phyloP scores from a whole-genome alignment of 1,284 basidiomycete genomes.

The Ustilago hordei region DNA sequence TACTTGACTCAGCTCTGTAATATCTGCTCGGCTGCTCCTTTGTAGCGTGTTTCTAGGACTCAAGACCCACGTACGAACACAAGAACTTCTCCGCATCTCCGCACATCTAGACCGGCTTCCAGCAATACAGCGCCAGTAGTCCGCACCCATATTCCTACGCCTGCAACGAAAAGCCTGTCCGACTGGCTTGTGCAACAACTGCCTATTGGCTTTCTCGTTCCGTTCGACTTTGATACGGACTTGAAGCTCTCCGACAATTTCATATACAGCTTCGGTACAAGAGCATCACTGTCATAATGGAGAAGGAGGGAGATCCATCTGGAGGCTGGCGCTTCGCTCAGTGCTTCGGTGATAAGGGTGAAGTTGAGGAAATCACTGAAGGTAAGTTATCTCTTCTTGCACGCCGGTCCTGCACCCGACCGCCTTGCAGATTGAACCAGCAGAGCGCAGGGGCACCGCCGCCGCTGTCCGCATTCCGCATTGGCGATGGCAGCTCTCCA shows the following conservation, averaged over 20 bases:
- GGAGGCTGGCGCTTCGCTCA: constrained; percentile 94
- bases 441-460: neutral
- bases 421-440: neutral
- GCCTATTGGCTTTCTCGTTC: neutral
- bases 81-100: neutral
- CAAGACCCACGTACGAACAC: neutral
- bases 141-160: neutral
- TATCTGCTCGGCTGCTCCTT: neutral
- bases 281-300: constrained; percentile 40
- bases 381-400: constrained; percentile 73
- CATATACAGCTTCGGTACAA: constrained; percentile 9
- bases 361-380: constrained; percentile 99
- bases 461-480: neutral
- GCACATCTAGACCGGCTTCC: neutral
- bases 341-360: constrained; percentile 83
- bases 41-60: neutral
- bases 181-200: constrained; percentile 1
- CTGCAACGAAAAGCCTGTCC: neutral
- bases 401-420: neutral
- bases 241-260: neutral
- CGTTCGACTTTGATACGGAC: constrained; percentile 7
- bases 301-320: constrained; percentile 66
- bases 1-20: neutral
- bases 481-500: neutral
- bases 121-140: constrained; percentile 2